Base-by-base conservation (phyloP, 1,284 basidiomycete species). In the Sporisorium exsertum region DNA sequence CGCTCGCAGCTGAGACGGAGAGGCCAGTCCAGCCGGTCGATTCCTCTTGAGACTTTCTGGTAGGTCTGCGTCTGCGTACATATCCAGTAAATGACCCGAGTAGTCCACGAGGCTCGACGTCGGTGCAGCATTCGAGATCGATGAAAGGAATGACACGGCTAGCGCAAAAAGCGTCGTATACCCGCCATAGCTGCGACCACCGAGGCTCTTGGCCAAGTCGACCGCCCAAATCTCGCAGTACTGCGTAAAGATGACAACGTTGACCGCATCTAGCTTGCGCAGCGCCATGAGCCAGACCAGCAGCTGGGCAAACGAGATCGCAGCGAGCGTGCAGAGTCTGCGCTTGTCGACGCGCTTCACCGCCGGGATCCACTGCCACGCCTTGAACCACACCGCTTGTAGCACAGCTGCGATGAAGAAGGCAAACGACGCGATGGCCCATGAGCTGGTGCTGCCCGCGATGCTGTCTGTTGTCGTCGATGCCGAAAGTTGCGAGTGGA, bases 201-300 rank as follows among this genome's bases (percentile, higher is more conserved):
- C 20, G 10, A 74, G 32, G 24, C 72, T 67, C 32, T 75, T 77
- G 18, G 69, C 73, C 20, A 85, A 49, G 54, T 85, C 83, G 10
- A 65, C 68, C 12, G 81, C 81, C 83, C 83, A 85, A 3, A 85
- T 72, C 52, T 85, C 82, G 60, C 83, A 83, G 67, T 78, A 83
- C 62, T 85, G 83, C 5, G 83, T 81, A 43, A 84, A 85, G 33
- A 84, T 77, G 57, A 85, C 61, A 45, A 83, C 81, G 35, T 70
- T 80, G 72, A 58, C 53, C 3, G 82, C 81, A 18, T 78, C 74
- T 13, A 85, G 74, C 32, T 80, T 75, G 45, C 66, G 64, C n/a
- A 84, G 58, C 13, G 82, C 78, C 56, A 79, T 75, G 42, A 85
- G 75, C 82, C 82, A 84, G 10, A 83, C 51, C 18, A 83, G 53